A percentile compares a stretch with the other conserved stretches of the same genome.
These are phyloP conservation scores for Aspergillus panamensis DNA, from an alignment of 495 filamentous ascomycete genomes.

Conservation along the genomic window DNA sequence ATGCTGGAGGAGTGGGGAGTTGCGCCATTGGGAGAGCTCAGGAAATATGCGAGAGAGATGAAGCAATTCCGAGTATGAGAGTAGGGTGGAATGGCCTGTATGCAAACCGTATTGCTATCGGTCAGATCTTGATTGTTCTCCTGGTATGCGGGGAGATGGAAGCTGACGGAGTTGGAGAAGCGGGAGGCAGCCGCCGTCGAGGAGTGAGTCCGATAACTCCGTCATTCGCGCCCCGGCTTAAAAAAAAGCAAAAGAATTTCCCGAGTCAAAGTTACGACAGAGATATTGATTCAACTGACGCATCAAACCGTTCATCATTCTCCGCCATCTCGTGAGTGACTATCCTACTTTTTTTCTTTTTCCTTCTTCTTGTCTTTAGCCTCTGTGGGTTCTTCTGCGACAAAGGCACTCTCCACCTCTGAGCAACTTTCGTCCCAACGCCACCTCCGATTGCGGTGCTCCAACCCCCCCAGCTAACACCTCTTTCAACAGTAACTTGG, in stretches of 20 bases:
- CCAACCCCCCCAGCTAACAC: constrained; percentile 5
- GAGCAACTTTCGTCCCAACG: constrained; percentile 12
- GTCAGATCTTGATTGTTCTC: not conserved
- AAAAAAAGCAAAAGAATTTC: constrained; percentile 40
- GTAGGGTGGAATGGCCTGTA: not conserved
- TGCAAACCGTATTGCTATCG: not conserved
- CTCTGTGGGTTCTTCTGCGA: not conserved
- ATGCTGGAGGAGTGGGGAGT: constrained; percentile 38
- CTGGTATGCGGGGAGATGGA: constrained; percentile 8
- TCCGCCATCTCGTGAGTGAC: constrained; percentile 4
- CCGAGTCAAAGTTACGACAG: constrained; percentile 18
- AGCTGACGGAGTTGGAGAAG: constrained; percentile 18
- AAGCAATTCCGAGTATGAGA: not conserved
- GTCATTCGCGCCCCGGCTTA: constrained; percentile 35
- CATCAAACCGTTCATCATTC: not conserved
- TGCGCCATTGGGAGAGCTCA: constrained; percentile 32
- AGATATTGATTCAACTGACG: constrained; percentile 2
- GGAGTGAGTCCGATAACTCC: constrained; percentile 42
- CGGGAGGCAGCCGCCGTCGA: constrained; percentile 25
- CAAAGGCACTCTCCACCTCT: not conserved
- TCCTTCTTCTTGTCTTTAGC: not conserved
- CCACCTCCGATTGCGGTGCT: constrained; percentile 17
- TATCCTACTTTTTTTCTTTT: not conserved
- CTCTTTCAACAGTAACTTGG: constrained; percentile 3
- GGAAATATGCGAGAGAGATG: not conserved